Percentiles rank a stretch among this genome's conserved stretches.
phyloP scores from a whole-genome alignment of 345 rosid species.

The Abelmoschus esculentus region DNA sequence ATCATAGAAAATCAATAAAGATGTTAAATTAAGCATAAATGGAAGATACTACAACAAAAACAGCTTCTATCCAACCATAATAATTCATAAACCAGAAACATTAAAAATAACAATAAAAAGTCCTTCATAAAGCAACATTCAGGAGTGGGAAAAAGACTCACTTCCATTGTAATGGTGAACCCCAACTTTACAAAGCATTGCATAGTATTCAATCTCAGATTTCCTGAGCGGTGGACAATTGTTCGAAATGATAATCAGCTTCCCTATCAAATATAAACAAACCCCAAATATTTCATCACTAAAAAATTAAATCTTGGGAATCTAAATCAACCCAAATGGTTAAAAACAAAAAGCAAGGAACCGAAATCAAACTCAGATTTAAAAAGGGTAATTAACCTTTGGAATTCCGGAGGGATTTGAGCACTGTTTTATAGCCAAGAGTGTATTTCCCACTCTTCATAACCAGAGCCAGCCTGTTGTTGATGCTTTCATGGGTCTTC shows the following conservation, averaged over 20 bases:
- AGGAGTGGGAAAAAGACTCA: conserved; percentile 18
- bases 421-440: neutral
- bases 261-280: conserved; percentile 23
- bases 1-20: neutral
- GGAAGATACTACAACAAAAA: neutral
- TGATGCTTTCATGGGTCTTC: neutral
- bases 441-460: neutral
- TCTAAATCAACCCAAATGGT: neutral
- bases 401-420: neutral
- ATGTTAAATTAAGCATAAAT: neutral
- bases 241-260: conserved; percentile 48
- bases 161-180: conserved; percentile 67
- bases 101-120: neutral
- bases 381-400: conserved; percentile 18
- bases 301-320: neutral
- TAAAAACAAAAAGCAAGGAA: neutral
- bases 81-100: neutral
- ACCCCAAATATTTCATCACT: neutral
- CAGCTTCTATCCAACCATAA: neutral
- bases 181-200: conserved; percentile 59
- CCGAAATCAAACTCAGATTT: neutral
- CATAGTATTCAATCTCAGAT: conserved; percentile 67
- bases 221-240: conserved; percentile 63
- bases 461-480: neutral
- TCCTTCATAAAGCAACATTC: neutral